Evolutionary conservation across 176 grass and related monocot species (phyloP).

Genomic region (Rhynchospora pubera): DNA sequence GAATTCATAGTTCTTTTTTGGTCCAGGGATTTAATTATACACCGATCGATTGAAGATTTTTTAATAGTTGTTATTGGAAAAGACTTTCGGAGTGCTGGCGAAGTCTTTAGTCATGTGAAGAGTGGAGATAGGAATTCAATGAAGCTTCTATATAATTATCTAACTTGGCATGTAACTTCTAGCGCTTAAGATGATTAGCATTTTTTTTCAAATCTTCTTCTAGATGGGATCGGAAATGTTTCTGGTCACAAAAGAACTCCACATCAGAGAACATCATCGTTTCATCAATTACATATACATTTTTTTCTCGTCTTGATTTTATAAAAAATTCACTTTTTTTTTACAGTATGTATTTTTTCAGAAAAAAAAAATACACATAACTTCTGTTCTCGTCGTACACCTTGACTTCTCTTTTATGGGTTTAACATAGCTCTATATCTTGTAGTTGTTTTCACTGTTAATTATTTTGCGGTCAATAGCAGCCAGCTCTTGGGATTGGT

Average conservation of each 20-base stretch:
- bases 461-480: background rate
- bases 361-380: background rate
- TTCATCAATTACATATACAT: background rate
- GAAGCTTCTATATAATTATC: background rate
- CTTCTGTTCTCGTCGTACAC: background rate
- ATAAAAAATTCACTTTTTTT: background rate
- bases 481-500: background rate
- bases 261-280: background rate
- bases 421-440: background rate
- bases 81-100: background rate
- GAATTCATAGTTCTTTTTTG: background rate
- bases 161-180: background rate
- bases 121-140: background rate
- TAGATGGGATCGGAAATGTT: background rate
- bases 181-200: background rate
- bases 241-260: background rate
- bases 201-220: background rate
- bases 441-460: background rate
- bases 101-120: conserved; percentile 1
- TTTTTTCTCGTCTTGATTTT: background rate
- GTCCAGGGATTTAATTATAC: background rate
- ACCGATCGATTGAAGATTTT: background rate
- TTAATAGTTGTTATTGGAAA: background rate
- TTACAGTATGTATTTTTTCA: background rate
- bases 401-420: background rate